phyloP scores from a whole-genome alignment of 768 basidiomycete species.

The Plicaturopsis crispa region DNA sequence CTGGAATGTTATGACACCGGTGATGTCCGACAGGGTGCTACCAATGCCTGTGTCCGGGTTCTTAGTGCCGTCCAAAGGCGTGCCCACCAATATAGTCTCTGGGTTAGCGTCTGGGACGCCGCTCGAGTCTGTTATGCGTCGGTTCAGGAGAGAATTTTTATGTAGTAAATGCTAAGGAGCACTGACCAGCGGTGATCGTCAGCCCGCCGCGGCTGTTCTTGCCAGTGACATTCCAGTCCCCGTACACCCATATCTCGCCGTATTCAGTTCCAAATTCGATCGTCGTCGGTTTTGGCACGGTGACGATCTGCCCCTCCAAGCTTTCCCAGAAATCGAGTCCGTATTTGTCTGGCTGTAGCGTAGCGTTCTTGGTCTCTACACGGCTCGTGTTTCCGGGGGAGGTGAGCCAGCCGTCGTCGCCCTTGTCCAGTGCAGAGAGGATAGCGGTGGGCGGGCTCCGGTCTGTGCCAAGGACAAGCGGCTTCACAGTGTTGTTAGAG shows the following conservation, averaged over 20 bases:
- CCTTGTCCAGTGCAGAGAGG: conserved; percentile 41
- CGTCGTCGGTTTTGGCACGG: conserved; percentile 37
- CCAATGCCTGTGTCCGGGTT: conserved; percentile 45
- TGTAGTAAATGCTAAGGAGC: neutral
- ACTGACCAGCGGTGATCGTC: conserved; percentile 38
- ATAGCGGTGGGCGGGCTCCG: conserved; percentile 43
- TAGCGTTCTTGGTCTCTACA: conserved; percentile 36
- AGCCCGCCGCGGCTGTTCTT: conserved; percentile 50
- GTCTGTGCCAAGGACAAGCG: conserved; percentile 45
- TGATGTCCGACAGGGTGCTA: conserved; percentile 37
- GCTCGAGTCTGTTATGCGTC: conserved; percentile 28
- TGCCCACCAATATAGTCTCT: conserved; percentile 47
- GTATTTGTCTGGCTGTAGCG: conserved; percentile 40
- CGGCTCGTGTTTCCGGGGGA: conserved; percentile 46
- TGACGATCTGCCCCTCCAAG: conserved; percentile 51
- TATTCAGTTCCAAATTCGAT: conserved; percentile 43
- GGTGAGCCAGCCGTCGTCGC: conserved; percentile 46
- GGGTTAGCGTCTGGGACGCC: conserved; percentile 52
- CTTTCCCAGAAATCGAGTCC: conserved; percentile 63
- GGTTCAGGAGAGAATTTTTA: too few relatives aligned
- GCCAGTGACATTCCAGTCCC: conserved; percentile 48
- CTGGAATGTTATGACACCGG: conserved; percentile 49
- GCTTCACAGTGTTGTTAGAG: conserved; percentile 34
- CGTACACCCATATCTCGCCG: conserved; percentile 53
- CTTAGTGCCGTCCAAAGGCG: conserved; percentile 43